phyloP scores from a whole-genome alignment of 257 asterid species.

The Apocynum venetum region DNA sequence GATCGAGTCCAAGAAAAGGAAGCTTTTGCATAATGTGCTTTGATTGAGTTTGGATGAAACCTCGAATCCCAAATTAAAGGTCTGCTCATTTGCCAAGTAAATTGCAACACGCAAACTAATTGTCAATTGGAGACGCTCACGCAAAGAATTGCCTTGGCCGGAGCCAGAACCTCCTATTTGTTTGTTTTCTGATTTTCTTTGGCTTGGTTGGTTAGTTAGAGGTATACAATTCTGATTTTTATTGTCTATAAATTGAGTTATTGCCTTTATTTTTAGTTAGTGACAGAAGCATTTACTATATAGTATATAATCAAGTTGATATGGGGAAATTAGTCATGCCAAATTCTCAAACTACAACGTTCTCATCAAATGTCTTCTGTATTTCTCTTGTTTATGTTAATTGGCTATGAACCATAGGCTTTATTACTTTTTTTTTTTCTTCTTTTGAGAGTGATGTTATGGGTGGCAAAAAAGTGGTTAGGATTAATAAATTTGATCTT shows the following conservation, averaged over 20 bases:
- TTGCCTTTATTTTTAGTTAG: too few relatives aligned
- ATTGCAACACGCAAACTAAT: constrained; percentile 16
- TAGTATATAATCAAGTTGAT: too few relatives aligned
- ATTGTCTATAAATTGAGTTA: not conserved
- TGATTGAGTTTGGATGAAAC: not conserved
- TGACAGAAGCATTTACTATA: too few relatives aligned
- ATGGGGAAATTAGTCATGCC: too few relatives aligned
- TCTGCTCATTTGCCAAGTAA: not conserved
- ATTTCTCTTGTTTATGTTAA: too few relatives aligned
- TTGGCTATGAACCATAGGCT: too few relatives aligned
- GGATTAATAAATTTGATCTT: not conserved
- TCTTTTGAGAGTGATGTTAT: too few relatives aligned
- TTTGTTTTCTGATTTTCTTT: not conserved
- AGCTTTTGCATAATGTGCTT: not conserved
- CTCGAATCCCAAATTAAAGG: not conserved
- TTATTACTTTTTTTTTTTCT: too few relatives aligned
- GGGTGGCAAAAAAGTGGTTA: too few relatives aligned
- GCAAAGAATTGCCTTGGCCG: constrained; percentile 7
- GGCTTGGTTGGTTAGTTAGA: not conserved
- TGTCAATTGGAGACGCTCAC: constrained; percentile 15
- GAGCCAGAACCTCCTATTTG: not conserved
- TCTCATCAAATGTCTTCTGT: too few relatives aligned
- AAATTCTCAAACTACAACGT: too few relatives aligned
- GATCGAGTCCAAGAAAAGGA: not conserved
- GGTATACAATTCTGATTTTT: too few relatives aligned